Percentiles rank a stretch among this genome's conserved stretches.
Conservation (phyloP, 768 basidiomycete genomes). For the Pholiota microspora region DNA sequence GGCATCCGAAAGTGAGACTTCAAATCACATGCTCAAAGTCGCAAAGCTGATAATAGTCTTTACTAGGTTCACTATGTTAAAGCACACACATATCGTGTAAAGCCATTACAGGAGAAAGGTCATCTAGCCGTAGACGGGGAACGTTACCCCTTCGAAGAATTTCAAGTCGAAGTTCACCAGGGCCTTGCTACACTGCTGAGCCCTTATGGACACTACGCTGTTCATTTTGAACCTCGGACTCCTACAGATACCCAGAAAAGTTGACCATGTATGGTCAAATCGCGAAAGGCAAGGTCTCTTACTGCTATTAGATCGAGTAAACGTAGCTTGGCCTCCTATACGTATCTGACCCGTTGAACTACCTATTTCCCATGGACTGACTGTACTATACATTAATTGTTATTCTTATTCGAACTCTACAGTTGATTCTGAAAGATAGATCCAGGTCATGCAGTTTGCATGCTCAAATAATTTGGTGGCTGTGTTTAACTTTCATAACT, state of each 20-base stretch:
- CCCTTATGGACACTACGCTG: conserved; percentile 57
- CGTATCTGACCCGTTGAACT: background rate
- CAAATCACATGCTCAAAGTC: background rate
- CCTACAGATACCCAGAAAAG: conserved; percentile 5
- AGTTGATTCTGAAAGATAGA: too few species aligned
- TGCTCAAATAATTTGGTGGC: background rate
- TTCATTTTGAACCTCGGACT: conserved; percentile 41
- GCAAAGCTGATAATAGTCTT: background rate
- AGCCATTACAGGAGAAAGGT: conserved; percentile 53
- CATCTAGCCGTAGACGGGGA: conserved; percentile 79
- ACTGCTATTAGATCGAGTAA: too few species aligned
- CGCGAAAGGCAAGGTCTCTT: too few species aligned
- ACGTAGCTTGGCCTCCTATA: background rate
- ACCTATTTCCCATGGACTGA: background rate
- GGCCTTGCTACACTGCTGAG: conserved; percentile 66
- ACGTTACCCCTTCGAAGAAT: conserved; percentile 68
- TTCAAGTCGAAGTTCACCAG: conserved; percentile 74
- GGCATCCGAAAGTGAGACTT: conserved; percentile 53
- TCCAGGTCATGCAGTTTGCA: too few species aligned
- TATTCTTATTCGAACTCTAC: background rate
- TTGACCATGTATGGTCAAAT: background rate
- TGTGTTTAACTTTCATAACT: background rate
- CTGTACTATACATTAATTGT: background rate
- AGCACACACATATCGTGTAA: conserved; percentile 70
- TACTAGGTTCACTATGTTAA: conserved; percentile 69